Evolutionary conservation across 768 basidiomycete species (phyloP).

Genomic region (Mycena crocata): DNA sequence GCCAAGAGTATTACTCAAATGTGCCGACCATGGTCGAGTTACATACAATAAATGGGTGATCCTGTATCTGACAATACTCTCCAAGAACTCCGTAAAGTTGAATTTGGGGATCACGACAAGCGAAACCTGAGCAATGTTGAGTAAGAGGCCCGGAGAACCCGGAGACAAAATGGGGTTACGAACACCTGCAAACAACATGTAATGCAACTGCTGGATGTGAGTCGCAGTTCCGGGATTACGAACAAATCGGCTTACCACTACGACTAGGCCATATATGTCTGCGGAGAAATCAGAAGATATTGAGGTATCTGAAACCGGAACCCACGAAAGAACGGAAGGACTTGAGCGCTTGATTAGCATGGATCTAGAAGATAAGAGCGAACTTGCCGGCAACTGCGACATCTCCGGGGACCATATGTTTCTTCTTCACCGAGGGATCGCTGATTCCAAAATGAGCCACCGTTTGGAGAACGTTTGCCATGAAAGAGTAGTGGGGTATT

Average conservation of each 20-base stretch:
- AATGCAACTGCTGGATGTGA: conserved; percentile 56
- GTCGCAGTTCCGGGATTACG: background rate
- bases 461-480: conserved; percentile 74
- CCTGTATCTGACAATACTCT: conserved; percentile 64
- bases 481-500: conserved; percentile 73
- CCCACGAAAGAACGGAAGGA: conserved; percentile 72
- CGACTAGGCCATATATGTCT: conserved; percentile 73
- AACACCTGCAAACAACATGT: conserved; percentile 65
- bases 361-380: background rate
- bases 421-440: conserved; percentile 53
- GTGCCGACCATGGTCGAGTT: background rate
- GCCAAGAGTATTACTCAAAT: background rate
- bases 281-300: conserved; percentile 2
- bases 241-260: conserved; percentile 54
- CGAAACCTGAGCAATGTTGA: conserved; percentile 52
- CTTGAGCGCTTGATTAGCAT: conserved; percentile 43
- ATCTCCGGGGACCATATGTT: conserved; percentile 65
- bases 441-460: conserved; percentile 60
- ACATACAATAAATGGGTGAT: conserved; percentile 68
- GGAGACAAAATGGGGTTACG: conserved; percentile 22
- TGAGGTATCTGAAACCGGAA: conserved; percentile 15
- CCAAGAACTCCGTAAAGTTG: conserved; percentile 64
- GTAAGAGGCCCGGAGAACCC: background rate
- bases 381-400: conserved; percentile 65
- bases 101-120: conserved; percentile 77